Conservation (phyloP, 257 asterid genomes). For the Solanum etuberosum region DNA sequence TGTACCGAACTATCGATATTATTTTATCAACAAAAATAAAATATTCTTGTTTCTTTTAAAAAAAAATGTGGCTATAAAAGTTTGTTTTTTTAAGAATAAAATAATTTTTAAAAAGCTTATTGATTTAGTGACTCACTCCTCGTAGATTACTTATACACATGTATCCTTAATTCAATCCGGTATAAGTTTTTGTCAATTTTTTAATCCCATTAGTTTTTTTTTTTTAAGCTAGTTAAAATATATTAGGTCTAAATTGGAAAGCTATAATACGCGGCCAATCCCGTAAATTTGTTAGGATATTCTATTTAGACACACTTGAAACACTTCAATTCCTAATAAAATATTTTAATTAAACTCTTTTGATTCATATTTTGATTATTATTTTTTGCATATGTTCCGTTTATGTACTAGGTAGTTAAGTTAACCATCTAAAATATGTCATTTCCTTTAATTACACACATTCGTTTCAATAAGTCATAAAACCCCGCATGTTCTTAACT, state of each 20-base stretch:
- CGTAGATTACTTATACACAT: neutral
- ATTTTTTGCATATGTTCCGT: no score
- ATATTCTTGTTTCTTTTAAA: no score
- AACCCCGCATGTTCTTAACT: neutral
- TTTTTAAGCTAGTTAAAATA: neutral
- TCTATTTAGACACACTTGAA: neutral
- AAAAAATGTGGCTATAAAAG: neutral
- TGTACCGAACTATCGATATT: no score
- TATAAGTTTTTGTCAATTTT: neutral
- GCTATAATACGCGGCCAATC: neutral
- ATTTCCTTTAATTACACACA: no score
- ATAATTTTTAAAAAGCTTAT: neutral
- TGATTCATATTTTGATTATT: no score
- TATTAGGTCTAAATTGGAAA: neutral
- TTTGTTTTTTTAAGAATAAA: neutral
- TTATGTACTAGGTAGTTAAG: neutral
- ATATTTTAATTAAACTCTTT: neutral
- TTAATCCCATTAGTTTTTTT: neutral
- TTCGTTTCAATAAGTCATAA: neutral
- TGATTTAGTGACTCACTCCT: neutral
- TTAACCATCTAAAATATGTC: neutral
- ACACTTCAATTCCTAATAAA: neutral
- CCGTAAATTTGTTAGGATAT: neutral
- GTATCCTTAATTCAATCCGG: neutral
- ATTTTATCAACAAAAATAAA: no score